Percentiles rank a stretch among this genome's conserved stretches.
Evolutionary conservation across 768 basidiomycete genomes (phyloP).

Genomic region (Termitomyces sp.): DNA sequence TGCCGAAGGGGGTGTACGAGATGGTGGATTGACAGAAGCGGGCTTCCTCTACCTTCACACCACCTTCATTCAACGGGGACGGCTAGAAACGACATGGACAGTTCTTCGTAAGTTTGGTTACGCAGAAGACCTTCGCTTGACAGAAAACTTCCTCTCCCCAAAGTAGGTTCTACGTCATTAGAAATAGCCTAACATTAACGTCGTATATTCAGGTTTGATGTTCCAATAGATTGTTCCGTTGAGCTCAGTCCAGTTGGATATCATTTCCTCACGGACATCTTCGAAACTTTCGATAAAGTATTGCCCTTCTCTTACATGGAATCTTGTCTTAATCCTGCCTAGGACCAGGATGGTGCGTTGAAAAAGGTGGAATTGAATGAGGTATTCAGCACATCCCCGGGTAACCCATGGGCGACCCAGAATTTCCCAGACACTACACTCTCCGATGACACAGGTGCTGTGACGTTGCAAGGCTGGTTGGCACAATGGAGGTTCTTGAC

Average conservation of each 20-base stretch:
- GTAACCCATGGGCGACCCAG: conserved; percentile 92
- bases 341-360: conserved; percentile 95
- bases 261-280: conserved; percentile 95
- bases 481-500: conserved; percentile 89
- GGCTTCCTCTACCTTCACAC: conserved; percentile 96
- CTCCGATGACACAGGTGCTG: conserved; percentile 79
- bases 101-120: conserved; percentile 94
- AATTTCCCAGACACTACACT: conserved; percentile 90
- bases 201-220: conserved; percentile 71
- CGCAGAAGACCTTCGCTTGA: conserved; percentile 86
- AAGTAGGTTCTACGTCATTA: conserved; percentile 51
- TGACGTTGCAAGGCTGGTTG: conserved; percentile 96
- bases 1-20: conserved; percentile 67
- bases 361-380: conserved; percentile 79
- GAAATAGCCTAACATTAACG: neutral
- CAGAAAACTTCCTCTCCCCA: conserved; percentile 82
- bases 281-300: conserved; percentile 93
- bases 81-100: conserved; percentile 97
- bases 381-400: conserved; percentile 90
- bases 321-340: neutral
- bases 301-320: neutral
- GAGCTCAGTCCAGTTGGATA: conserved; percentile 93
- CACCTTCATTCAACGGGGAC: conserved; percentile 91
- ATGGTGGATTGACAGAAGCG: conserved; percentile 81
- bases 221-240: conserved; percentile 89